Conservation (phyloP, 192 early-diverging fungal species). For the Gigaspora rosea region DNA sequence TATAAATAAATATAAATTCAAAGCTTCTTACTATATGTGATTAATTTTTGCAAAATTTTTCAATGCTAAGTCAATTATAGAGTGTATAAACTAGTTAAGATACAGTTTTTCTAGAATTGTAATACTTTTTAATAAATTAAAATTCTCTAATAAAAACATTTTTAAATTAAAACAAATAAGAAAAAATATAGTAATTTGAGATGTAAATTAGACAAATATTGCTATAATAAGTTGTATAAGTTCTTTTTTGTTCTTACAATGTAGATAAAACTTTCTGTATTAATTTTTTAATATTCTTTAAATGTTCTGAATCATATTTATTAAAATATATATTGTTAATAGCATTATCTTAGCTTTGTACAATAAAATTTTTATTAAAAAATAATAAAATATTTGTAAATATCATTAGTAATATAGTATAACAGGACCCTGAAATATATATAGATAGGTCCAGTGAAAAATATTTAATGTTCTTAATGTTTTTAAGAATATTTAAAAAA, state of each 20-base stretch:
- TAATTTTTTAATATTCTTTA: conserved; percentile 27
- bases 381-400: conserved; percentile 19
- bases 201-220: conserved; percentile 27
- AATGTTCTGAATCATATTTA: conserved; percentile 20
- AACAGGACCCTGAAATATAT: too few relatives aligned
- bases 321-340: conserved; percentile 21
- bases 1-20: conserved; percentile 30
- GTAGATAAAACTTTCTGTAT: conserved; percentile 26
- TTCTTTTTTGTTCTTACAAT: conserved; percentile 29
- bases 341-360: conserved; percentile 9
- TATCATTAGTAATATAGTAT: conserved; percentile 21
- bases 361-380: conserved; percentile 22
- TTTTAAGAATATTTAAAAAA: too few relatives aligned
- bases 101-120: conserved; percentile 26
- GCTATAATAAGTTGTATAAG: conserved; percentile 25
- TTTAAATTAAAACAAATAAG: conserved; percentile 29
- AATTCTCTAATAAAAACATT: conserved; percentile 16
- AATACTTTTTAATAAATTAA: conserved; percentile 30
- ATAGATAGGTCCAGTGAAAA: too few relatives aligned
- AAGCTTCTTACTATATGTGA: conserved; percentile 33
- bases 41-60: conserved; percentile 27
- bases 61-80: conserved; percentile 30
- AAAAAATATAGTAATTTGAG: too few relatives aligned
- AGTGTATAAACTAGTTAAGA: conserved; percentile 28
- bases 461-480: too few relatives aligned